Conservation (phyloP, 2,329 filamentous ascomycete genomes). For the Pyrenophora tritici-repentis region DNA sequence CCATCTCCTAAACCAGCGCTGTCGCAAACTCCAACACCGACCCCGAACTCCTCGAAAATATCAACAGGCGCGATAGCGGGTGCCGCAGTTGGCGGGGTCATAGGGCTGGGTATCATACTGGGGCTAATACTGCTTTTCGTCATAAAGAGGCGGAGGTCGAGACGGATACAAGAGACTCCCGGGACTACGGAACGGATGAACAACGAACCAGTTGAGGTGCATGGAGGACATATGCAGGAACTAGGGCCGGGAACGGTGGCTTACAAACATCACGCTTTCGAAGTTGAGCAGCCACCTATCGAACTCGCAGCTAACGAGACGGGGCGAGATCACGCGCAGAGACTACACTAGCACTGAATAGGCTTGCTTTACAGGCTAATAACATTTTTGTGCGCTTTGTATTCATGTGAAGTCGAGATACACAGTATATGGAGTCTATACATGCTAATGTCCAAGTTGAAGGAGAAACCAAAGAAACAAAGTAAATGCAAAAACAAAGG, state of each 20-base stretch:
- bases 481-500: no score
- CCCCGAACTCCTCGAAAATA: conserved; percentile 2
- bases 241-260: conserved; percentile 1
- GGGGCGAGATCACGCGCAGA: background rate
- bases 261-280: conserved; percentile 6
- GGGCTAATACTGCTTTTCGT: conserved; percentile 4
- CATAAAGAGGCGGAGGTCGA: conserved; percentile 2
- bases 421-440: no score
- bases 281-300: conserved; percentile 7
- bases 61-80: conserved; percentile 9
- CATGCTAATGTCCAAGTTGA: no score
- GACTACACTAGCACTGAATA: no score
- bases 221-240: conserved; percentile 7
- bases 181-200: background rate
- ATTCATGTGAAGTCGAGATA: no score
- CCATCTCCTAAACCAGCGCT: background rate
- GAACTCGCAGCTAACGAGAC: conserved; percentile 6
- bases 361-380: no score
- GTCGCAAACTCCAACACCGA: background rate
- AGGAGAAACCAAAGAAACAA: no score
- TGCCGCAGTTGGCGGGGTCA: conserved; percentile 4
- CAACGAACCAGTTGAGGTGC: background rate
- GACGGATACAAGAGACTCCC: background rate
- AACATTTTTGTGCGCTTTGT: no score
- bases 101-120: background rate